phyloP scores from a whole-genome alignment of 495 filamentous ascomycete species.

The Chaetomium tenue region DNA sequence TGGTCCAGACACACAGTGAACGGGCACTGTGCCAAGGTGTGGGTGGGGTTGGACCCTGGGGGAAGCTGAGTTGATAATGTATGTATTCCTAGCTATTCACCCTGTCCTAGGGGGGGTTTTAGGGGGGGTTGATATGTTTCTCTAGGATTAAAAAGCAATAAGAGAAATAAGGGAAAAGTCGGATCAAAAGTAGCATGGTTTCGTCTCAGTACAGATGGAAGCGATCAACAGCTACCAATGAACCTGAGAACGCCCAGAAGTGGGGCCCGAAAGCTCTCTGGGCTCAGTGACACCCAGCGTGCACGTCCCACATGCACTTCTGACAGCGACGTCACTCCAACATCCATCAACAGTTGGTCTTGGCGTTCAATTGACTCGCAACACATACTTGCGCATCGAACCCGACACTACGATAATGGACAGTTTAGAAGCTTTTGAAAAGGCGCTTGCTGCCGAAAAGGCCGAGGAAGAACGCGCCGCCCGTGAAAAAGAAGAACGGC shows the following conservation, averaged over 20 bases:
- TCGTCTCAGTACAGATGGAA: too few species aligned
- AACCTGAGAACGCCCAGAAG: background rate
- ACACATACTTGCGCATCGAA: conserved; percentile 12
- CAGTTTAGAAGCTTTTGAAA: conserved; percentile 55
- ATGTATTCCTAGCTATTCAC: too few species aligned
- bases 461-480: conserved; percentile 44
- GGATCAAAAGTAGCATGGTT: too few species aligned
- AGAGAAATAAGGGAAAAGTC: too few species aligned
- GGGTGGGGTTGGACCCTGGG: too few species aligned
- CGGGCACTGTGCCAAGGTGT: background rate
- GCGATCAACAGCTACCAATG: too few species aligned
- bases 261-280: background rate
- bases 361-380: conserved; percentile 12
- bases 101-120: too few species aligned
- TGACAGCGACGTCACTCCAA: conserved; percentile 20
- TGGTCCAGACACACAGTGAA: background rate
- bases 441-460: conserved; percentile 53
- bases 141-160: too few species aligned
- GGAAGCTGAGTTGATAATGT: too few species aligned
- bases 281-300: background rate
- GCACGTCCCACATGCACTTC: background rate
- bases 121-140: too few species aligned
- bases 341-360: conserved; percentile 2
- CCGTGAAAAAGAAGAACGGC: conserved; percentile 40
- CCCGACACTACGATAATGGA: conserved; percentile 40